Conservation (phyloP, 306 rosid species). For the Pterocarpus santalinus region DNA sequence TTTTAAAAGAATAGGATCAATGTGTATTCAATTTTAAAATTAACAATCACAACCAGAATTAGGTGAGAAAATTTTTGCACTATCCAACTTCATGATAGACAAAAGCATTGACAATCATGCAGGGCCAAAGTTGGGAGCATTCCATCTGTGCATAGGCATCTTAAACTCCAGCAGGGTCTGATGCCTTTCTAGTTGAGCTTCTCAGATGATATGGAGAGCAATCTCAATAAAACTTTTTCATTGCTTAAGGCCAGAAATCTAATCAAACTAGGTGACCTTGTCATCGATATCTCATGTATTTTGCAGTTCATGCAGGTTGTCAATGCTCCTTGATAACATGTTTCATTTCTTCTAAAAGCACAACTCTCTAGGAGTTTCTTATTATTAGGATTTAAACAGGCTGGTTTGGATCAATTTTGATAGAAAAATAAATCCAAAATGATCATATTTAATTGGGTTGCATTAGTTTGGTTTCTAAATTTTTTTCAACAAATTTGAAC, state of each 20-base stretch:
- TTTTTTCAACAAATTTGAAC: too few relatives aligned
- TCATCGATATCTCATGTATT: slow-evolving; percentile 93
- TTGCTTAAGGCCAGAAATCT: slow-evolving; percentile 96
- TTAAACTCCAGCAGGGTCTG: slow-evolving; percentile 98
- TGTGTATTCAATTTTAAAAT: too few relatives aligned
- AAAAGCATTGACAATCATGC: too few relatives aligned
- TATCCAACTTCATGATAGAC: too few relatives aligned
- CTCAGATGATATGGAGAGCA: slow-evolving; percentile 95
- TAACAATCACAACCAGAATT: too few relatives aligned
- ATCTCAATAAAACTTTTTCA: slow-evolving; percentile 88
- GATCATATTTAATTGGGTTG: too few relatives aligned
- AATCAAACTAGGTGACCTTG: slow-evolving; percentile 97
- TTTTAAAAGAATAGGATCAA: too few relatives aligned
- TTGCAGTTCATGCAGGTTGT: slow-evolving; percentile 94
- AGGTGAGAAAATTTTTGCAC: too few relatives aligned
- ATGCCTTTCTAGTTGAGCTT: slow-evolving; percentile 94
- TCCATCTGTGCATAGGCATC: slow-evolving; percentile 82
- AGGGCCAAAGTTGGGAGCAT: slow-evolving; percentile 40
- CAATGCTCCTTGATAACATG: slow-evolving; percentile 78
- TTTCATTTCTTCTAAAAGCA: neutral
- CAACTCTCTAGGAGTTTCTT: slow-evolving; percentile 14
- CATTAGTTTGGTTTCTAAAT: too few relatives aligned
- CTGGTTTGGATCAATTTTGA: too few relatives aligned
- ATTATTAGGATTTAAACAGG: neutral
- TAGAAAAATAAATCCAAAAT: too few relatives aligned